phyloP scores from a whole-genome alignment of 1,284 basidiomycete species.

The Ustilago cynodontis region DNA sequence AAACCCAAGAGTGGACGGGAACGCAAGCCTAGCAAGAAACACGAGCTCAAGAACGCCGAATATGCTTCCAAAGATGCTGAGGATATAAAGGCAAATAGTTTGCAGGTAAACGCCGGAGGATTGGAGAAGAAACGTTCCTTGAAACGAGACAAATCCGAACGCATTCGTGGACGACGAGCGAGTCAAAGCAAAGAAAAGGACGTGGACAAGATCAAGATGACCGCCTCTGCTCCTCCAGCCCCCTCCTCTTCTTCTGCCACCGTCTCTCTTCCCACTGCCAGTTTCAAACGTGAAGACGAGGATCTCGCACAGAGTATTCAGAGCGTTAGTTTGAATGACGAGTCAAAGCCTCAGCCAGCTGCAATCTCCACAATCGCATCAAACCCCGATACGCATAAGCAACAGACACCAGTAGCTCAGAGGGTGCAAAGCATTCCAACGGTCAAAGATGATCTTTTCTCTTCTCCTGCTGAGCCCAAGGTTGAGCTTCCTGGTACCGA shows the following conservation, averaged over 20 bases:
- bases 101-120: slow-evolving; percentile 4
- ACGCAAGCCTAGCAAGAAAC: slow-evolving; percentile 18
- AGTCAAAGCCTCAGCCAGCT: background rate
- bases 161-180: slow-evolving; percentile 35
- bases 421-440: slow-evolving; percentile 38
- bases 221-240: background rate
- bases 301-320: slow-evolving; percentile 16
- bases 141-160: slow-evolving; percentile 49
- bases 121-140: slow-evolving; percentile 35
- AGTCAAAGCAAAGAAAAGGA: slow-evolving; percentile 53
- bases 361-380: background rate
- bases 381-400: background rate
- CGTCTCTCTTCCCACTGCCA: slow-evolving; percentile 18
- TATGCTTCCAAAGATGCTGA: background rate
- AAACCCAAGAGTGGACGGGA: slow-evolving; percentile 11
- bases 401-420: slow-evolving; percentile 28
- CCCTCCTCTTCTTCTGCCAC: slow-evolving; percentile 2
- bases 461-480: slow-evolving; percentile 36
- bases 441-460: slow-evolving; percentile 42
- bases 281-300: slow-evolving; percentile 6
- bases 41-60: background rate
- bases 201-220: slow-evolving; percentile 30
- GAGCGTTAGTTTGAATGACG: slow-evolving; percentile 13
- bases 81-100: background rate
- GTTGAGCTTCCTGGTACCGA: slow-evolving; percentile 17